Evolutionary conservation across 371 early-diverging fungal genomes (phyloP).

Genomic region (Chytridiales sp.): DNA sequence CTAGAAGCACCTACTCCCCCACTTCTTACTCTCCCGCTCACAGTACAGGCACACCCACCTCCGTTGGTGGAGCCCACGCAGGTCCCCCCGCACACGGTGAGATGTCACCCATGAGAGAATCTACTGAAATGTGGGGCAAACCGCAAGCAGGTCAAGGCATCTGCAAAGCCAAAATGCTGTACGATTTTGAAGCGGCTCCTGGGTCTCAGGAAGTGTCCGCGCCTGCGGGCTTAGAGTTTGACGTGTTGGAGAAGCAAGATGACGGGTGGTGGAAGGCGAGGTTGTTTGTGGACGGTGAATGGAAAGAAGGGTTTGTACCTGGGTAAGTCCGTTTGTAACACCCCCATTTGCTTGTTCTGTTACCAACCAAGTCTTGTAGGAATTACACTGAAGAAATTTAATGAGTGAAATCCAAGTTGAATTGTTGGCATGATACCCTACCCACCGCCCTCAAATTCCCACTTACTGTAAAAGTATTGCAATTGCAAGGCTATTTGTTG

Average conservation of each 20-base stretch:
- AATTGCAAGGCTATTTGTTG: too few species aligned
- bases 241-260: constrained; percentile 45
- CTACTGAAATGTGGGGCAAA: constrained; percentile 5
- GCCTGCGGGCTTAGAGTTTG: constrained; percentile 34
- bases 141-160: constrained; percentile 1
- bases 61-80: neutral
- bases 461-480: too few species aligned
- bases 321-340: constrained; percentile 30
- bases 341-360: neutral
- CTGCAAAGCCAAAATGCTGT: constrained; percentile 31
- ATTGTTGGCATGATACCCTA: too few species aligned
- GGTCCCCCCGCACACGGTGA: neutral
- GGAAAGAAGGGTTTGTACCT: constrained; percentile 33
- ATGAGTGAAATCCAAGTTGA: too few species aligned
- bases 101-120: neutral
- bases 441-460: too few species aligned
- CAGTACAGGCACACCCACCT: too few species aligned
- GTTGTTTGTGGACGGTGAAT: constrained; percentile 16
- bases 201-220: constrained; percentile 36
- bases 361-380: neutral
- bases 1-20: too few species aligned
- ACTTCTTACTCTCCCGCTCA: too few species aligned
- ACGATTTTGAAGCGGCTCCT: constrained; percentile 43
- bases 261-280: constrained; percentile 46
- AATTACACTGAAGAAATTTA: constrained; percentile 20